phyloP scores from a whole-genome alignment of 805 yeast species.

The Debaryomyces castellii region DNA sequence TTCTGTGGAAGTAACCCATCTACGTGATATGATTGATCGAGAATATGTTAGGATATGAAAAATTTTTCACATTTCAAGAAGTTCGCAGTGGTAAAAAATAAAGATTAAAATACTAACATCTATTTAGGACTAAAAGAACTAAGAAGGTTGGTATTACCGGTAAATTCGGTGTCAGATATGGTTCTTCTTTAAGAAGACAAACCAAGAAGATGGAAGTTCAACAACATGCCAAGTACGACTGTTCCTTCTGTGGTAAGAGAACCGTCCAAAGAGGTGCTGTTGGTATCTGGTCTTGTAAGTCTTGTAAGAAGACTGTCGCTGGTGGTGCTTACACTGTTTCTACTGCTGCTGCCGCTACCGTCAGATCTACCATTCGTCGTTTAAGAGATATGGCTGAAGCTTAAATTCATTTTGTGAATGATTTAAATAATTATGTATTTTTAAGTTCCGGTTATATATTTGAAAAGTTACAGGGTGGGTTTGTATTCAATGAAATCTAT shows the following conservation, averaged over 20 bases:
- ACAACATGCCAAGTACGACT: constrained; percentile 98
- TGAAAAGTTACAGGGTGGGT: constrained; percentile 4
- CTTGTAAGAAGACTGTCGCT: constrained; percentile 96
- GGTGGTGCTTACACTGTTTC: constrained; percentile 99
- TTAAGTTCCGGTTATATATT: constrained; percentile 14
- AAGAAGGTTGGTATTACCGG: constrained; percentile 99
- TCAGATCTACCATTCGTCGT: constrained; percentile 99
- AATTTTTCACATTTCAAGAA: neutral
- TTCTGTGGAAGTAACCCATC: no score
- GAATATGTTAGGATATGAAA: no score
- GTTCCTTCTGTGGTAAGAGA: constrained; percentile 99
- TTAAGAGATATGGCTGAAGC: constrained; percentile 99
- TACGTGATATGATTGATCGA: no score
- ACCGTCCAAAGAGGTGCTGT: constrained; percentile 95
- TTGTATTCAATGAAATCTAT: constrained; percentile 5
- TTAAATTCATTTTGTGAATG: constrained; percentile 46
- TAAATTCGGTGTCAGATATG: constrained; percentile 99
- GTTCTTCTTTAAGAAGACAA: constrained; percentile 99
- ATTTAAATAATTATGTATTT: constrained; percentile 17
- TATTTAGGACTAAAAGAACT: constrained; percentile 96
- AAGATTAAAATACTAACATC: constrained; percentile 41
- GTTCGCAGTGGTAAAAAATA: neutral
- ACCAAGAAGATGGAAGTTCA: constrained; percentile 98
- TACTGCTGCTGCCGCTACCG: constrained; percentile 99
- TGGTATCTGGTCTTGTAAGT: constrained; percentile 98